Evolutionary conservation across 164 flowering plant genomes (phyloP), one percentile per base, ranked within the genome.

Genomic region (Euptelea pleiosperma): DNA sequence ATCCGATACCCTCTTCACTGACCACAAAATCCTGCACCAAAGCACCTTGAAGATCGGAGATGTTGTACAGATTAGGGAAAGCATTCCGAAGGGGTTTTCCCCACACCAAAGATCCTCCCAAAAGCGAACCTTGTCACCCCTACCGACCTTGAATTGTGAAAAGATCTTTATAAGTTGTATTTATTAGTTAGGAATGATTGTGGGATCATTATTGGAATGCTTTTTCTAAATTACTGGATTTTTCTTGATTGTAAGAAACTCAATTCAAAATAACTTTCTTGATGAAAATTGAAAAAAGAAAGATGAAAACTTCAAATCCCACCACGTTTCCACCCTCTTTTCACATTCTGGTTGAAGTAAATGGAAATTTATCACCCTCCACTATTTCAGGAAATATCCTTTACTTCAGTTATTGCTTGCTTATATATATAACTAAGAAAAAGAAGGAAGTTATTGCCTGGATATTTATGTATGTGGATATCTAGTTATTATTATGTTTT

Each of bases 151-250:
- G n/a, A n/a, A n/a, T n/a, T n/a, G n/a, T n/a, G n/a, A n/a, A 42
- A 42, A 42, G 16, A 42, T 42, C 6, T 42, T 42, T 42, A 19
- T 42, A 42, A 19, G n/a, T 18, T 42, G 46, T 2, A 42, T 16
- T 19, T 42, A n/a, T 19, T 42, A 19, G 25, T 16, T n/a, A n/a
- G n/a, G n/a, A n/a, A n/a, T 18, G 46, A 4, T 42, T 42, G 3
- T 48, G 34, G 21, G 30, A 47, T 47, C 52, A 48, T 42, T 41
- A 16, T 16, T 41, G 44, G 6, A 41, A n/a, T 42, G 46, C 24
- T n/a, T 42, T 42, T 31, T 30, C 15, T 16, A 14, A 18, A 6
- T 42, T 42, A 42, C 5, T 42, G 18, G 6, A 42, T 2, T 42
- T 18, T 18, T 42, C 45, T 42, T 18, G 45, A 42, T 42, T n/a